Conservation (phyloP, 345 rosid genomes). For the Acer yangbiense region DNA sequence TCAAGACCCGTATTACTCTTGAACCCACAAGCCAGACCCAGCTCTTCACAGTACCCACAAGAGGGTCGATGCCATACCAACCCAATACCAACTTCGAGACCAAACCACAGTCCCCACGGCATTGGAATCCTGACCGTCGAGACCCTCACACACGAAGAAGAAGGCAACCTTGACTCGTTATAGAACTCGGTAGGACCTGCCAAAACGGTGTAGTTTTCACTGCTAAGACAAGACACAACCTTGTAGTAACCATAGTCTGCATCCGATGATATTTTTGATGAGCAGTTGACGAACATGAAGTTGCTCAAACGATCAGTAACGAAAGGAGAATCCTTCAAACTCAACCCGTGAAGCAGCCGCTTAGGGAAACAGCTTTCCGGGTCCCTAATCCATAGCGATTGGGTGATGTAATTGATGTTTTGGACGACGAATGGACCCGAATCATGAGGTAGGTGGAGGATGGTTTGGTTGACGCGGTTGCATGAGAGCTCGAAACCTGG, state of each 20-base stretch:
- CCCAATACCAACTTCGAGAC: background rate
- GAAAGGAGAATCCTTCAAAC: conserved; percentile 18
- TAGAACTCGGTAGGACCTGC: background rate
- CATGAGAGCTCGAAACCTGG: conserved; percentile 12
- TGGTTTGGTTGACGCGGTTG: background rate
- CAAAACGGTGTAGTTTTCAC: conserved; percentile 15
- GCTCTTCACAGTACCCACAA: conserved; percentile 20
- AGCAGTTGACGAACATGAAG: conserved; percentile 40
- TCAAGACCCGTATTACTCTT: conserved; percentile 8
- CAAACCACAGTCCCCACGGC: conserved; percentile 4
- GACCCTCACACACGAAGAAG: conserved; percentile 4
- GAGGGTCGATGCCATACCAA: conserved; percentile 26
- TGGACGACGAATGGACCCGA: background rate
- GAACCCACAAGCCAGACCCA: conserved; percentile 26
- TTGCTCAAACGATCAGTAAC: background rate
- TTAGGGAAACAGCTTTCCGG: conserved; percentile 9
- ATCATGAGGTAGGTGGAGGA: background rate
- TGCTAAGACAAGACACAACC: conserved; percentile 27
- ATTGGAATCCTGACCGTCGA: conserved; percentile 20
- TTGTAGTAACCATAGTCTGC: background rate
- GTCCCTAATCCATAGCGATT: background rate
- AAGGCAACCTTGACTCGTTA: background rate
- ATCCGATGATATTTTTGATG: background rate
- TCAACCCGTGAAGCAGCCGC: conserved; percentile 25
- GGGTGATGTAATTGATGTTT: background rate